Conservation (phyloP, 495 filamentous ascomycete species). For the Sabuloglossum arenarium region DNA sequence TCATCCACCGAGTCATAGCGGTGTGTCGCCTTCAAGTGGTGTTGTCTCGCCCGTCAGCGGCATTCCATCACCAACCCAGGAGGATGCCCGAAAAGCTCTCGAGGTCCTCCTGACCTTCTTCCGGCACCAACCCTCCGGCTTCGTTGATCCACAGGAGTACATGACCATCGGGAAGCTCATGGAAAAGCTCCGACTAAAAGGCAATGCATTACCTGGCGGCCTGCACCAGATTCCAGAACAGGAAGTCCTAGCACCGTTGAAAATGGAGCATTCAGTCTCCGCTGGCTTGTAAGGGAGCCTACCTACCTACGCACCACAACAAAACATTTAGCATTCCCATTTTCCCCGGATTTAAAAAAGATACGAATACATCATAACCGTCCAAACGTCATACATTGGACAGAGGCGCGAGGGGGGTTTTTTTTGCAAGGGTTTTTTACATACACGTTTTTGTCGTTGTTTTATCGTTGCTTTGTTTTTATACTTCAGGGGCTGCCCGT, state of each 20-base stretch:
- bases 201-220: slow-evolving; percentile 32
- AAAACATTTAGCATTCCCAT: background rate
- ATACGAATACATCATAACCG: background rate
- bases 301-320: no score
- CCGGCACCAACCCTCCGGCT: slow-evolving; percentile 43
- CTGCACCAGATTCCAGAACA: slow-evolving; percentile 45
- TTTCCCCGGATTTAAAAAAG: background rate
- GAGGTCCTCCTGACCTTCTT: slow-evolving; percentile 77
- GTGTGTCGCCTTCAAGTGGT: background rate
- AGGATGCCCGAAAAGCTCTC: slow-evolving; percentile 70
- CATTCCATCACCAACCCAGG: slow-evolving; percentile 54
- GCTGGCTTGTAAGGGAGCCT: background rate
- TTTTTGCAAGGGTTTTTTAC: no score
- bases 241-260: slow-evolving; percentile 26
- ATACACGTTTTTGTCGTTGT: background rate
- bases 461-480: no score
- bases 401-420: background rate
- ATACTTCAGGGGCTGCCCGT: background rate
- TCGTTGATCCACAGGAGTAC: slow-evolving; percentile 67
- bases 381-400: background rate
- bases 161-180: slow-evolving; percentile 65
- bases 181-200: slow-evolving; percentile 60
- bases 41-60: slow-evolving; percentile 16
- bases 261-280: slow-evolving; percentile 33
- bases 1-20: background rate